Conservation (phyloP, 345 rosid species). For the Zanthoxylum bungeanum region DNA sequence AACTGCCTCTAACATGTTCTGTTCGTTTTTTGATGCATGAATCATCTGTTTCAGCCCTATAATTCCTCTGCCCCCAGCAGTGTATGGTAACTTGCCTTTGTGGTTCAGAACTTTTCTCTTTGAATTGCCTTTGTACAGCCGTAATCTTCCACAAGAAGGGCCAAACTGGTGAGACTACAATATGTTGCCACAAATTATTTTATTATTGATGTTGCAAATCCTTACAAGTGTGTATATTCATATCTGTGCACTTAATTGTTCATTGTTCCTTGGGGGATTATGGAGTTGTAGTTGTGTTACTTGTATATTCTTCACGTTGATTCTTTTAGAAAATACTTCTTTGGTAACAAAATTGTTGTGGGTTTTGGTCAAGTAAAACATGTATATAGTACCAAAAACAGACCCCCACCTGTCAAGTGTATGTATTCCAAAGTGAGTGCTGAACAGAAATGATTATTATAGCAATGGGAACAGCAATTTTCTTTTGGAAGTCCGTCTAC, state of each 20-base stretch:
- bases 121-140: conserved; percentile 77
- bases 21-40: background rate
- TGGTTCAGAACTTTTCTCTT: conserved; percentile 77
- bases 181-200: background rate
- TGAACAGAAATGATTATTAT: background rate
- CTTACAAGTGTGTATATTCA: background rate
- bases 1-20: conserved; percentile 4
- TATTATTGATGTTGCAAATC: background rate
- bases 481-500: too few species aligned
- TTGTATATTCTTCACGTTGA: background rate
- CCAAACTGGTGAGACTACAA: conserved; percentile 54
- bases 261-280: background rate
- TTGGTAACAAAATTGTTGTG: background rate
- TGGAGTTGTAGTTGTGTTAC: background rate
- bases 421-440: background rate
- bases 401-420: background rate
- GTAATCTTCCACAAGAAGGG: conserved; percentile 60
- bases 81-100: conserved; percentile 62
- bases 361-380: background rate
- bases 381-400: background rate
- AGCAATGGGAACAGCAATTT: background rate
- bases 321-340: background rate
- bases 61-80: conserved; percentile 58
- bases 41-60: conserved; percentile 64
- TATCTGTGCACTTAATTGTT: background rate